These are phyloP conservation scores for Pseudogymnoascus pannorum DNA, from an alignment of 2,329 filamentous ascomycete genomes.

Conservation along the genomic window DNA sequence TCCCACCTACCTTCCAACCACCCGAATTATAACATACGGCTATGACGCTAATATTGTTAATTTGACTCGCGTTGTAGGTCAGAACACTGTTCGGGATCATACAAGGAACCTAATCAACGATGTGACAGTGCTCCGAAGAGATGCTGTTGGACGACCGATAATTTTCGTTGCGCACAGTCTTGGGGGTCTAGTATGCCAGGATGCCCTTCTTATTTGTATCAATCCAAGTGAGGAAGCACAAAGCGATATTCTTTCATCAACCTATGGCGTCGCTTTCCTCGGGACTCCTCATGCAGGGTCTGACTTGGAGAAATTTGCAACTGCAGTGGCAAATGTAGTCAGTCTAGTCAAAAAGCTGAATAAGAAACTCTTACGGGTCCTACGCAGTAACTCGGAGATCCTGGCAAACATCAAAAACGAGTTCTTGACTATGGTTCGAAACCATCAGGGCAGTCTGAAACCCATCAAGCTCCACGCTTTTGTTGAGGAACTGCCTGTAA, in stretches of 20 bases:
- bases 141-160: conserved; percentile 17
- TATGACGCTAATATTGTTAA: conserved; percentile 30
- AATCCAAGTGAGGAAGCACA: conserved; percentile 28
- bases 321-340: conserved; percentile 24
- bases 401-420: conserved; percentile 22
- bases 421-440: conserved; percentile 26
- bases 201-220: conserved; percentile 30
- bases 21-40: conserved; percentile 34
- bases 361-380: conserved; percentile 24
- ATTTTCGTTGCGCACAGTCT: conserved; percentile 35
- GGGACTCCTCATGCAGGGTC: conserved; percentile 34
- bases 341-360: conserved; percentile 30
- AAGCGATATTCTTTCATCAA: conserved; percentile 23
- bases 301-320: conserved; percentile 29
- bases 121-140: background rate
- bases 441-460: conserved; percentile 11
- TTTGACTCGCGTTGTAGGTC: conserved; percentile 1
- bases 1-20: conserved; percentile 23
- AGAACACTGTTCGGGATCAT: background rate
- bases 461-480: conserved; percentile 29
- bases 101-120: background rate
- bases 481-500: conserved; percentile 30
- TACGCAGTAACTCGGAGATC: conserved; percentile 24
- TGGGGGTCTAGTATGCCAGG: conserved; percentile 35
- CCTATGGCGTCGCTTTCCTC: conserved; percentile 31